Percentiles rank a stretch among this genome's conserved stretches.
phyloP scores from a whole-genome alignment of 108 stramenopile species.

The Ochromonas danica region DNA sequence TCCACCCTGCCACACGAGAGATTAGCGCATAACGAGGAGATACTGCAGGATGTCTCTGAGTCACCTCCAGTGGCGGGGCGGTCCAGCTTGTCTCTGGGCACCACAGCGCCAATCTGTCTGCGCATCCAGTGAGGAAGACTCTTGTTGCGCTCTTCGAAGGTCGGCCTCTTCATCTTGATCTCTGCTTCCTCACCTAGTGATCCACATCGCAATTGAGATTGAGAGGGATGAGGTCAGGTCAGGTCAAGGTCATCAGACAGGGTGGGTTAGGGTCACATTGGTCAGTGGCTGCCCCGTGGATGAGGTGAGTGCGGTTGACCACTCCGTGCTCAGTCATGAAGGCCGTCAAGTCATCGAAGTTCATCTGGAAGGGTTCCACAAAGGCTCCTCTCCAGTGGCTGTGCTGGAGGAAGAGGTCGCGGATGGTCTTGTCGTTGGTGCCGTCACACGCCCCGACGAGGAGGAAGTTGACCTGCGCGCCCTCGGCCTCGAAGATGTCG shows the following conservation, averaged over 20 bases:
- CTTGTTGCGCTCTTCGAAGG: background rate
- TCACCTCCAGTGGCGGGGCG: conserved; percentile 4
- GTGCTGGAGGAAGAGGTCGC: background rate
- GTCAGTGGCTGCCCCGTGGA: background rate
- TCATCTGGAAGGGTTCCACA: conserved; percentile 4
- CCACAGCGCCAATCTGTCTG: conserved; percentile 1
- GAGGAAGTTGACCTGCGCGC: background rate
- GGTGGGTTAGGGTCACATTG: background rate
- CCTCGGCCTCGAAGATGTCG: background rate
- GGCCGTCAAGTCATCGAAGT: background rate
- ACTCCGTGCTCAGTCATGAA: background rate
- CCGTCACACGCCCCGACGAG: conserved; percentile 20
- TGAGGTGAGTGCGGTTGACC: background rate
- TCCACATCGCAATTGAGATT: no score
- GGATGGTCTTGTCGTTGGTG: background rate
- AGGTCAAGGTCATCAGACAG: no score
- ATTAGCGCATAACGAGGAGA: no score
- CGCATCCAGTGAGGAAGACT: conserved; percentile 6
- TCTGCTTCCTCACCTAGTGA: no score
- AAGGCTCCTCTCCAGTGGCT: conserved; percentile 22
- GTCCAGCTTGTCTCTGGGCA: background rate
- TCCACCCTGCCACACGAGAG: no score
- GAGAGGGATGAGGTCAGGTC: no score
- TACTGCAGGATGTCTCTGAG: no score
- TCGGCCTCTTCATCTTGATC: conserved; percentile 20